Evolutionary conservation across 768 basidiomycete genomes (phyloP).

Genomic region (Pulveroboletus sp.): DNA sequence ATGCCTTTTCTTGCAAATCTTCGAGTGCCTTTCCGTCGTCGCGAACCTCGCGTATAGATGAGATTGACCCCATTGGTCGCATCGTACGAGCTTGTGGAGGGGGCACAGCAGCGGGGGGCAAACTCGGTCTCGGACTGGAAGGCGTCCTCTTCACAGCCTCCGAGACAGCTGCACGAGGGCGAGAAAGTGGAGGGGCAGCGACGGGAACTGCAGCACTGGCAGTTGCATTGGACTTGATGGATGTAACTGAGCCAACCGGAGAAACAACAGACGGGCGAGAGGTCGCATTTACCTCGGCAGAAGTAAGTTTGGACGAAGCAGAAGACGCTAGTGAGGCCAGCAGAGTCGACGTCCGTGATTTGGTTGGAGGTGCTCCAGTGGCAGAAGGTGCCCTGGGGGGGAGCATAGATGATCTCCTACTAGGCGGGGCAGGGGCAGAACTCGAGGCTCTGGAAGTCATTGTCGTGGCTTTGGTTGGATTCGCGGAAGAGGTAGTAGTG

Average conservation of each 20-base stretch:
- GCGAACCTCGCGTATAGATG: slow-evolving; percentile 71
- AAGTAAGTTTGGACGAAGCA: slow-evolving; percentile 18
- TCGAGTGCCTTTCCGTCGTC: slow-evolving; percentile 57
- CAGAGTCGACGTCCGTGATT: slow-evolving; percentile 37
- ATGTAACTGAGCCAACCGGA: slow-evolving; percentile 50
- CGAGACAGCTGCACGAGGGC: slow-evolving; percentile 67
- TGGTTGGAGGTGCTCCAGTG: slow-evolving; percentile 35
- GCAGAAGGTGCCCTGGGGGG: slow-evolving; percentile 38
- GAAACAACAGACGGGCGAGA: slow-evolving; percentile 54
- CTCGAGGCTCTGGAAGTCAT: slow-evolving; percentile 31
- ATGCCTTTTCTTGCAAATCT: slow-evolving; percentile 61
- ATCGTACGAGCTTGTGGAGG: slow-evolving; percentile 40
- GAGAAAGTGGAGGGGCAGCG: slow-evolving; percentile 28
- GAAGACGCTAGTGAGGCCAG: slow-evolving; percentile 26
- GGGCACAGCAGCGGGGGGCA: slow-evolving; percentile 25
- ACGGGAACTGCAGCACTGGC: slow-evolving; percentile 21
- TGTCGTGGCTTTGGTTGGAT: slow-evolving; percentile 31
- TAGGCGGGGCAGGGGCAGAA: slow-evolving; percentile 32
- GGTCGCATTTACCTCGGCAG: slow-evolving; percentile 23
- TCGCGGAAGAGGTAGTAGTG: slow-evolving; percentile 25
- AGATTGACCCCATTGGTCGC: slow-evolving; percentile 57
- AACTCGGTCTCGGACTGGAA: slow-evolving; percentile 40
- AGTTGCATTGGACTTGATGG: slow-evolving; percentile 42
- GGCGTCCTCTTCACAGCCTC: slow-evolving; percentile 58
- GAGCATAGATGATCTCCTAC: slow-evolving; percentile 31